Evolutionary conservation across 2,329 filamentous ascomycete genomes (phyloP).

Genomic region (Rachicladosporium sp.): DNA sequence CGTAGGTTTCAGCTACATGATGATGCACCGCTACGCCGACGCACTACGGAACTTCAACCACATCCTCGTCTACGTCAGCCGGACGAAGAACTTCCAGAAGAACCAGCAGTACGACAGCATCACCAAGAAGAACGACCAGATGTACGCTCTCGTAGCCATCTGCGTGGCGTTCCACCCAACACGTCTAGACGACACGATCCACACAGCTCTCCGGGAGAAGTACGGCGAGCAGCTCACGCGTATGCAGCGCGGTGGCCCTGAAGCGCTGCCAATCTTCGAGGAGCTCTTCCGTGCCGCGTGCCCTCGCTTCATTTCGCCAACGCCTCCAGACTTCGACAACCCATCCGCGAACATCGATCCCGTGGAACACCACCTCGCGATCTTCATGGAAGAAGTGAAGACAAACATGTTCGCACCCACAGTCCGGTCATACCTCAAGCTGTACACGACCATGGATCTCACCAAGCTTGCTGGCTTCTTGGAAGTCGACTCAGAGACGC

Average conservation of each 20-base stretch:
- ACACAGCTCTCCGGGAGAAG: constrained; percentile 95
- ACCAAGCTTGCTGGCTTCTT: constrained; percentile 97
- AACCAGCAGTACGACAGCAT: constrained; percentile 96
- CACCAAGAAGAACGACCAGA: constrained; percentile 99
- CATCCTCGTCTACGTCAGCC: constrained; percentile 95
- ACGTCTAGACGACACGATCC: constrained; percentile 94
- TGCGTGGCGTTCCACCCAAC: constrained; percentile 97
- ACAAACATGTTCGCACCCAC: constrained; percentile 97
- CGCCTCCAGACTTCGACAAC: constrained; percentile 94
- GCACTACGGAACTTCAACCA: constrained; percentile 99
- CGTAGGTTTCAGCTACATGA: constrained; percentile 99
- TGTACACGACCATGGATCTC: constrained; percentile 99
- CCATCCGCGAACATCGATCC: constrained; percentile 92
- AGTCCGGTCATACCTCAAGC: constrained; percentile 94
- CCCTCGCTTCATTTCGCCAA: constrained; percentile 98
- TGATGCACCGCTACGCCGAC: constrained; percentile 99
- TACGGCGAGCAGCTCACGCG: constrained; percentile 96
- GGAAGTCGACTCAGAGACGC: constrained; percentile 90
- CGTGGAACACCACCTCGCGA: constrained; percentile 86
- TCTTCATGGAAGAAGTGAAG: constrained; percentile 99
- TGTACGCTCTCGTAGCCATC: constrained; percentile 98
- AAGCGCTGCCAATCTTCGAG: constrained; percentile 92
- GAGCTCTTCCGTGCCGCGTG: constrained; percentile 96
- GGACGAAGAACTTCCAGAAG: constrained; percentile 99
- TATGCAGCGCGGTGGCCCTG: constrained; percentile 90